These are phyloP conservation scores for Phytophthora multivora DNA, from an alignment of 352 stramenopile species.

Conservation along the genomic window DNA sequence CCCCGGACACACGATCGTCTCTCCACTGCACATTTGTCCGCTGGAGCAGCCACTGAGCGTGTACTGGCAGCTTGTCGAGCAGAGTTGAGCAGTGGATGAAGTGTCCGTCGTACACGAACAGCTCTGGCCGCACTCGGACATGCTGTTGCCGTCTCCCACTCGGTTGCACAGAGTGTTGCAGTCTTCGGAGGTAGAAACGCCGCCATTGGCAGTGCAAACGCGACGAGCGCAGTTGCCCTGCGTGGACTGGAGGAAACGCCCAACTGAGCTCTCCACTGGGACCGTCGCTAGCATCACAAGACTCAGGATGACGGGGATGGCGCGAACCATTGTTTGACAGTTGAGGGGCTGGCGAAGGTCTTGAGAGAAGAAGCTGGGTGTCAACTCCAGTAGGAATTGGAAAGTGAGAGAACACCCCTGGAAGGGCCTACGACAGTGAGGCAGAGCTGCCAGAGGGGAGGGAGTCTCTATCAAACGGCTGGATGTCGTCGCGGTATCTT, in stretches of 20 bases:
- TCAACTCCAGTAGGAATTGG: conserved; percentile 29
- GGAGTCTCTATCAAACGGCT: conserved; percentile 5
- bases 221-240: conserved; percentile 31
- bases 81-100: conserved; percentile 10
- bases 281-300: conserved; percentile 10
- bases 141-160: conserved; percentile 23
- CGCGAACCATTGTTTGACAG: conserved; percentile 19
- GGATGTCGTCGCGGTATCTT: conserved; percentile 15
- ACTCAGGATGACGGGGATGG: conserved; percentile 8
- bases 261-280: conserved; percentile 14
- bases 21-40: conserved; percentile 29
- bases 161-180: conserved; percentile 37
- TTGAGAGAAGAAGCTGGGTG: conserved; percentile 8
- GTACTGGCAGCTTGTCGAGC: conserved; percentile 30
- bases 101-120: conserved; percentile 32
- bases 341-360: background rate
- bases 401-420: conserved; percentile 9
- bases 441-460: conserved; percentile 1
- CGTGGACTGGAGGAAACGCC: conserved; percentile 24
- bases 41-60: conserved; percentile 14
- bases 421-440: background rate
- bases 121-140: conserved; percentile 32
- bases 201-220: conserved; percentile 15
- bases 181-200: conserved; percentile 25
- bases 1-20: conserved; percentile 25